These are phyloP conservation scores for Hanseniaspora hatyaiensis DNA, from an alignment of 805 yeast genomes.

Conservation along the genomic window DNA sequence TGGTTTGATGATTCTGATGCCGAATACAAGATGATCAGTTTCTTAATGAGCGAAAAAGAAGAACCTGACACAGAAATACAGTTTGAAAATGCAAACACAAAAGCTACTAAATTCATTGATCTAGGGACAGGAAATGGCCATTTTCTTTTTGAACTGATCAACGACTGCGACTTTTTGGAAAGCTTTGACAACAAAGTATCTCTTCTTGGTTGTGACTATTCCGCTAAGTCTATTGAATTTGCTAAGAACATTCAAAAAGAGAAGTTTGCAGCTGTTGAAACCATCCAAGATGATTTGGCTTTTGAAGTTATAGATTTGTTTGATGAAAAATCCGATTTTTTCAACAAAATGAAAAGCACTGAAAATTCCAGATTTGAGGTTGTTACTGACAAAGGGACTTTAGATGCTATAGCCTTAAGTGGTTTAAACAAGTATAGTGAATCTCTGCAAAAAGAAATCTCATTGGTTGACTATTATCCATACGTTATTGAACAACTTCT, in stretches of 20 bases:
- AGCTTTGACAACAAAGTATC: conserved; percentile 31
- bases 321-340: conserved; percentile 20
- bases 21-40: conserved; percentile 69
- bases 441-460: conserved; percentile 25
- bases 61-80: conserved; percentile 23
- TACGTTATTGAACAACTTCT: conserved; percentile 46
- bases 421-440: conserved; percentile 39
- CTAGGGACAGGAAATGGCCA: conserved; percentile 97
- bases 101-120: conserved; percentile 42
- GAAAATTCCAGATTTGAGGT: conserved; percentile 47
- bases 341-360: conserved; percentile 23
- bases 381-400: conserved; percentile 84
- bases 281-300: conserved; percentile 24
- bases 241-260: conserved; percentile 48
- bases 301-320: conserved; percentile 67
- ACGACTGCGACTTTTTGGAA: conserved; percentile 40
- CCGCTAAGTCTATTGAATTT: conserved; percentile 66
- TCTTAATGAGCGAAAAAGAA: conserved; percentile 43
- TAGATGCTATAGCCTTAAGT: conserved; percentile 91
- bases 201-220: conserved; percentile 74
- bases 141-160: conserved; percentile 53
- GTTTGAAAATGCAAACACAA: conserved; percentile 23
- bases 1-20: conserved; percentile 97
- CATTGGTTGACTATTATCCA: conserved; percentile 50
- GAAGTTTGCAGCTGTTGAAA: conserved; percentile 27